phyloP scores from a whole-genome alignment of 768 basidiomycete genomes.

The Leccinum variicolor region DNA sequence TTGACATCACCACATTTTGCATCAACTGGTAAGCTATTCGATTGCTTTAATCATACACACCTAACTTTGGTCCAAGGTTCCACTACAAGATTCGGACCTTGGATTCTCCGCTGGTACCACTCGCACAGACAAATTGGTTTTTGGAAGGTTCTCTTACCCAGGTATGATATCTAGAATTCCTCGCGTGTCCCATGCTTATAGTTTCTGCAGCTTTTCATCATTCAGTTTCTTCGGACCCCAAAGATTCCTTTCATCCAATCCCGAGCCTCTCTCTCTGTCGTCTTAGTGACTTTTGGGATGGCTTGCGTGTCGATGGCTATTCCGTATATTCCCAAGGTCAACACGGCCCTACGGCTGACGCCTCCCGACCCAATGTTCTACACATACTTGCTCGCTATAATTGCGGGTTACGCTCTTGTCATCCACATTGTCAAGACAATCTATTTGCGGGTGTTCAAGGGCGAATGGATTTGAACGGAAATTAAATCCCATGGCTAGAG shows the following conservation, averaged over 20 bases:
- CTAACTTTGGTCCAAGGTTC: slow-evolving; percentile 21
- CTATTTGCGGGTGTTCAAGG: slow-evolving; percentile 26
- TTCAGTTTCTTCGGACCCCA: slow-evolving; percentile 30
- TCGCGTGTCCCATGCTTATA: not conserved
- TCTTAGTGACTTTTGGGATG: slow-evolving; percentile 29
- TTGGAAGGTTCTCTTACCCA: slow-evolving; percentile 35
- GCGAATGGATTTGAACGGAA: slow-evolving; percentile 27
- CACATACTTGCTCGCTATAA: slow-evolving; percentile 20
- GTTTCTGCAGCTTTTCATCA: slow-evolving; percentile 26
- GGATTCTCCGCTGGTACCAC: slow-evolving; percentile 28
- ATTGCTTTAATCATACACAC: not conserved
- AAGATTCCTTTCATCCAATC: slow-evolving; percentile 33
- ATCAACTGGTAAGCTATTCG: slow-evolving; percentile 29
- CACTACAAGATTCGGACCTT: slow-evolving; percentile 27
- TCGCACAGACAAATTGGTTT: slow-evolving; percentile 36
- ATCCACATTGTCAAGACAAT: slow-evolving; percentile 27
- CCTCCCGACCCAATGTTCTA: slow-evolving; percentile 30
- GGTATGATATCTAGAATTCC: slow-evolving; percentile 14
- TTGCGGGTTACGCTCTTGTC: slow-evolving; percentile 23
- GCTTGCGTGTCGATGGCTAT: slow-evolving; percentile 32
- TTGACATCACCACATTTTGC: slow-evolving; percentile 30
- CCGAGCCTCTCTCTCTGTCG: slow-evolving; percentile 26
- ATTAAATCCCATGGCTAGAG: not conserved
- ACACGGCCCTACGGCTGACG: slow-evolving; percentile 24
- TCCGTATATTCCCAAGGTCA: slow-evolving; percentile 31